Conservation (phyloP, 257 asterid species). For the Nicotiana undulata region DNA sequence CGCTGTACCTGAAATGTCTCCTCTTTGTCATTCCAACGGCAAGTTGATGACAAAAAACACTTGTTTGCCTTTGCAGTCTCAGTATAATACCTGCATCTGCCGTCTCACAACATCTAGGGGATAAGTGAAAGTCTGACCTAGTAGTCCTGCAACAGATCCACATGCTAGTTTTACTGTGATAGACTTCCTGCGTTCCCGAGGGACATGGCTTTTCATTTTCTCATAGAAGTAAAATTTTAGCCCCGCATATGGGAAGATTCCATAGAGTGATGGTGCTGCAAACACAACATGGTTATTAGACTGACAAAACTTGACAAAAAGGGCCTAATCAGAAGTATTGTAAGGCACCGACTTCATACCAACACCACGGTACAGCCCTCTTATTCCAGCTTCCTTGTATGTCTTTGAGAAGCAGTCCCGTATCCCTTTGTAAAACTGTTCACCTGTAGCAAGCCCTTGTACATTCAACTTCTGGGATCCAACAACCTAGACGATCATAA, state of each 20-base stretch:
- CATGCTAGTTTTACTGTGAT: slow-evolving; percentile 74
- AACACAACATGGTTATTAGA: not conserved
- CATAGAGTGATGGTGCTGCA: slow-evolving; percentile 81
- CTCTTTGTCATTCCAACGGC: not conserved
- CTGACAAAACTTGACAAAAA: not conserved
- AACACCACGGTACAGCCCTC: slow-evolving; percentile 80
- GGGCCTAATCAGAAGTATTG: not conserved
- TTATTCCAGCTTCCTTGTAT: slow-evolving; percentile 58
- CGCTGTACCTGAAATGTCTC: slow-evolving; percentile 52
- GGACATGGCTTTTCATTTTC: slow-evolving; percentile 79
- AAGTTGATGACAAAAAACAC: not conserved
- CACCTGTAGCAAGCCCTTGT: slow-evolving; percentile 29
- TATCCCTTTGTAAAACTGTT: slow-evolving; percentile 56
- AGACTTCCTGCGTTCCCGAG: slow-evolving; percentile 52
- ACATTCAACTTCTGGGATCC: slow-evolving; percentile 38
- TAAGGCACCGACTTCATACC: slow-evolving; percentile 35
- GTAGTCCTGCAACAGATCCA: slow-evolving; percentile 80
- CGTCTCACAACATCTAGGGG: slow-evolving; percentile 86
- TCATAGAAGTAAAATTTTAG: slow-evolving; percentile 82
- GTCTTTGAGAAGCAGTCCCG: slow-evolving; percentile 74
- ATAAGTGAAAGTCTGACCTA: slow-evolving; percentile 92
- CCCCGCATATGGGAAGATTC: slow-evolving; percentile 85
- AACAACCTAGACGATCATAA: slow-evolving; percentile 43
- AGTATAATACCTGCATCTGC: slow-evolving; percentile 75
- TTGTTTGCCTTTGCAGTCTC: not conserved